Conservation (phyloP, 139 green algal genomes). For the Ettlia oleoabundans region DNA sequence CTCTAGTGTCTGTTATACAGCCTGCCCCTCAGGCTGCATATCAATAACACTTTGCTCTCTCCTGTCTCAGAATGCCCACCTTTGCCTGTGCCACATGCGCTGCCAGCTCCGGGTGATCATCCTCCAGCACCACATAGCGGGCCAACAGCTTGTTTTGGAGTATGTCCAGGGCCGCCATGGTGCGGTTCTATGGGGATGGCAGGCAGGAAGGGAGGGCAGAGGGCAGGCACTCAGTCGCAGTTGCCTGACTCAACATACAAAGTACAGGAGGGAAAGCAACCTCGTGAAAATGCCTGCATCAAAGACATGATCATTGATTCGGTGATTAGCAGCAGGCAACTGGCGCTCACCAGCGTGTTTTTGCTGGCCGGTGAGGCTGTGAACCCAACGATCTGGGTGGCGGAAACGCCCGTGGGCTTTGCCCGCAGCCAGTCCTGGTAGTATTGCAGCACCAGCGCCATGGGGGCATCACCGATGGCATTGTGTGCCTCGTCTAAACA, state of each 20-base stretch:
- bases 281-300: too few species aligned
- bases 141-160: not conserved
- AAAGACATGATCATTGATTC: too few species aligned
- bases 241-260: not conserved
- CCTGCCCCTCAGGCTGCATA: too few species aligned
- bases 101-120: not conserved
- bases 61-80: not conserved
- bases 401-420: not conserved
- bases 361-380: not conserved
- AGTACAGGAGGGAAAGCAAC: not conserved
- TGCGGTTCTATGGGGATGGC: not conserved
- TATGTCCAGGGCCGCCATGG: not conserved
- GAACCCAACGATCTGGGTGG: not conserved
- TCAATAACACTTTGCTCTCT: too few species aligned
- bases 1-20: too few species aligned
- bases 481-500: not conserved
- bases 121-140: not conserved
- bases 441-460: not conserved
- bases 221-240: not conserved
- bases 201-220: not conserved
- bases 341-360: not conserved
- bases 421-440: not conserved
- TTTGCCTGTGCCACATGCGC: not conserved
- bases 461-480: not conserved
- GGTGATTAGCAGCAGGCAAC: not conserved